Evolutionary conservation across 2,329 filamentous ascomycete species (phyloP).

Genomic region (Claviceps cyperi): DNA sequence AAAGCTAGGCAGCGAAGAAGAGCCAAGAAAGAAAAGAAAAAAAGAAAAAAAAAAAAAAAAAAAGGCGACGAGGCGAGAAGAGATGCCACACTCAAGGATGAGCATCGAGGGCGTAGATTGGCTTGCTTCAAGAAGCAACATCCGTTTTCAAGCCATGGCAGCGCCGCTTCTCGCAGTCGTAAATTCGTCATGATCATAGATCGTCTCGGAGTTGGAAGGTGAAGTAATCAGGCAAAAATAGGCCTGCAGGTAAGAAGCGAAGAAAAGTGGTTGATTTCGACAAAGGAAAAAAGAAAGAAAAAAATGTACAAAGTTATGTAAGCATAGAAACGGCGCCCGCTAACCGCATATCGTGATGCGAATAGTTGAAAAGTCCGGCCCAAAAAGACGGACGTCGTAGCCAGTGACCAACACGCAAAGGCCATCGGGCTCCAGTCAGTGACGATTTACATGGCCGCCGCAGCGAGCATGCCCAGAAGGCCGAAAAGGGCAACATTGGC

Average conservation of each 20-base stretch:
- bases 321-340: too few species aligned
- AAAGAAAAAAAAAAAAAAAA: neutral
- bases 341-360: too few species aligned
- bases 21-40: too few species aligned
- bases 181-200: slow-evolving; percentile 9
- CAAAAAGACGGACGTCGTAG: neutral
- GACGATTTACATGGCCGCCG: slow-evolving; percentile 34
- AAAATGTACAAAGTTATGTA: neutral
- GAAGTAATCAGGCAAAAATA: too few species aligned
- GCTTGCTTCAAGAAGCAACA: too few species aligned
- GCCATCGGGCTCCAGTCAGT: too few species aligned
- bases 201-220: slow-evolving; percentile 6
- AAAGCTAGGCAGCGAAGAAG: neutral
- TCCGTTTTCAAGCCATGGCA: neutral
- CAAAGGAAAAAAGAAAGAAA: slow-evolving; percentile 4
- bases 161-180: slow-evolving; percentile 1
- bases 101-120: neutral
- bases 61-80: neutral
- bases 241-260: neutral
- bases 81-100: neutral
- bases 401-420: neutral
- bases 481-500: slow-evolving; percentile 33
- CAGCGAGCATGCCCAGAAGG: slow-evolving; percentile 33
- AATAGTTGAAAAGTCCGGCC: too few species aligned
- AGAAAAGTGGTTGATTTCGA: neutral